A percentile compares a stretch with the other conserved stretches of the same genome.
phyloP scores from a whole-genome alignment of 1,139 yeast genomes.

The Geotrichum carabidarum region DNA sequence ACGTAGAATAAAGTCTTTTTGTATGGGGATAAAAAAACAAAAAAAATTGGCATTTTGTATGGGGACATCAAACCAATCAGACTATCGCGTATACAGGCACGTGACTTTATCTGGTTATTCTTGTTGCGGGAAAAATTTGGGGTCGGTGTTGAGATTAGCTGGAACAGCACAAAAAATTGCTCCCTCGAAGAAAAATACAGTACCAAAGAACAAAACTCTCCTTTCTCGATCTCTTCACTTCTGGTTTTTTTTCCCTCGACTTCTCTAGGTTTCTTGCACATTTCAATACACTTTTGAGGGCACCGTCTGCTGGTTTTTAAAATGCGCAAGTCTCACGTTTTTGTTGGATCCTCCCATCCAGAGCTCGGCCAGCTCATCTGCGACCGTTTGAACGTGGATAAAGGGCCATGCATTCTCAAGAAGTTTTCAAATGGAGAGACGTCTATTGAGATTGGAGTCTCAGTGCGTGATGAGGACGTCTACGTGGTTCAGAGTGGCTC shows the following conservation, averaged over 20 bases:
- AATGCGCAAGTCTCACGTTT: slow-evolving; percentile 96
- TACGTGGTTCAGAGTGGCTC: slow-evolving; percentile 94
- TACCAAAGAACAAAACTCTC: not conserved
- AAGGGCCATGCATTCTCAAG: slow-evolving; percentile 88
- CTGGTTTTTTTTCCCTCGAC: not conserved
- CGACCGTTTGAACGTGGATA: slow-evolving; percentile 83
- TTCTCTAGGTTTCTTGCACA: not conserved
- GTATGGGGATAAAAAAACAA: not conserved
- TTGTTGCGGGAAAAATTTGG: too few species aligned
- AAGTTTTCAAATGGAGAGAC: slow-evolving; percentile 97
- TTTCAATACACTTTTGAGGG: too few species aligned
- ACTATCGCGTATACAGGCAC: not conserved
- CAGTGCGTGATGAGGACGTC: slow-evolving; percentile 94
- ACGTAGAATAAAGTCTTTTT: not conserved
- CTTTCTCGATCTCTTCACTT: not conserved
- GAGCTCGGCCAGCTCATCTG: slow-evolving; percentile 88
- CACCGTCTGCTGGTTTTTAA: not conserved
- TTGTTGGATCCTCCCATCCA: slow-evolving; percentile 95
- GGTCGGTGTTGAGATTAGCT: too few species aligned
- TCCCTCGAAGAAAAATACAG: too few species aligned
- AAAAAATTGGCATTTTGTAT: not conserved
- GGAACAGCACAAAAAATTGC: too few species aligned
- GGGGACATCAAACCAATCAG: not conserved
- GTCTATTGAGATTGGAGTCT: slow-evolving; percentile 88
- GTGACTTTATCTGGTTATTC: not conserved